Evolutionary conservation across 2,329 filamentous ascomycete genomes (phyloP).

Genomic region (Annulohypoxylon truncatum): DNA sequence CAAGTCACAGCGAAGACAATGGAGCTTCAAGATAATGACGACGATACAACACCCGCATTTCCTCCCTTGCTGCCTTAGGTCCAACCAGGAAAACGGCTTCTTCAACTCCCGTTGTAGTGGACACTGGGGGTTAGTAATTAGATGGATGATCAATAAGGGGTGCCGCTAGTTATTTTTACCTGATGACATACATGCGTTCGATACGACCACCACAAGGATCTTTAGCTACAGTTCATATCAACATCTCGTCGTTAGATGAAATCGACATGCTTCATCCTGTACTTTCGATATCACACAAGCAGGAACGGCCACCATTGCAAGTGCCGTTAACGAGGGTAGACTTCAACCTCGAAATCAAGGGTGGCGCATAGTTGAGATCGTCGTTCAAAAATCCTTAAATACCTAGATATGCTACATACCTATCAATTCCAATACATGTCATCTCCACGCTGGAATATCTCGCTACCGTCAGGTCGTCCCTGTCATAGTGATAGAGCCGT

Average conservation of each 20-base stretch:
- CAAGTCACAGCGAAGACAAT: slow-evolving; percentile 3
- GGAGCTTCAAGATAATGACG: slow-evolving; percentile 1
- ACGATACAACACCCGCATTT: slow-evolving; percentile 8
- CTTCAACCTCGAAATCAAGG: background rate
- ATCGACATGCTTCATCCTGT: background rate
- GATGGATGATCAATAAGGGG: background rate
- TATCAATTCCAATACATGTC: background rate
- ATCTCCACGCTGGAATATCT: slow-evolving; percentile 6
- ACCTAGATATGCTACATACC: slow-evolving; percentile 10
- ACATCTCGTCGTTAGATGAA: background rate
- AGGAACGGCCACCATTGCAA: background rate
- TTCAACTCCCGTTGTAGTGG: background rate
- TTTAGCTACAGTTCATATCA: background rate
- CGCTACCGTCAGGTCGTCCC: slow-evolving; percentile 9
- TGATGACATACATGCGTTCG: background rate
- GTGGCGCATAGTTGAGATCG: slow-evolving; percentile 27
- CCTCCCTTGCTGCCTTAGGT: background rate
- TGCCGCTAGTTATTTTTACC: slow-evolving; percentile 11
- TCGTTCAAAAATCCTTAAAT: slow-evolving; percentile 9
- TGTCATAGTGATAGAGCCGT: slow-evolving; percentile 3
- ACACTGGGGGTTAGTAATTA: background rate
- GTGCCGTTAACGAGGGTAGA: background rate
- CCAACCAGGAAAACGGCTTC: background rate
- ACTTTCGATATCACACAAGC: background rate
- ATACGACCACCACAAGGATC: slow-evolving; percentile 9